These are phyloP conservation scores for Fusarium sublunatum DNA, from an alignment of 2,329 filamentous ascomycete genomes.

Conservation along the genomic window DNA sequence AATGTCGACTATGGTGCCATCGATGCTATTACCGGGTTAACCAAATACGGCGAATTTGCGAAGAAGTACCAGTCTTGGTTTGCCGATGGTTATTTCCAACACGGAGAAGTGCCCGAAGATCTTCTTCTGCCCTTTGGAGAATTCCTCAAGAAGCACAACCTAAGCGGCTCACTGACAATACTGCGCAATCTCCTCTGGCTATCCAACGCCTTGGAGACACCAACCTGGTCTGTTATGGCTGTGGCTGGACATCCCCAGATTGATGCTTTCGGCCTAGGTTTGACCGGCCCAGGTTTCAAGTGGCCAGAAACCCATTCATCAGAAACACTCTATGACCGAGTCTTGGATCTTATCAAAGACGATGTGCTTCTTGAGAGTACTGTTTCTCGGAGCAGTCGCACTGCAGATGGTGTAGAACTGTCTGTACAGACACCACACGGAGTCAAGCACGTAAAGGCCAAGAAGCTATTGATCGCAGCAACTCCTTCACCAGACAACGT, in stretches of 20 bases:
- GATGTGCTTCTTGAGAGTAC: slow-evolving; percentile 30
- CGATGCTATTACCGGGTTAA: slow-evolving; percentile 1
- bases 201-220: slow-evolving; percentile 11
- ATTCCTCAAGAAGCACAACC: slow-evolving; percentile 13
- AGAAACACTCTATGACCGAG: slow-evolving; percentile 22
- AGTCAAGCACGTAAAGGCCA: slow-evolving; percentile 25
- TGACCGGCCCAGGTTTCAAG: slow-evolving; percentile 20
- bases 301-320: slow-evolving; percentile 21
- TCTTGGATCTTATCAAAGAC: slow-evolving; percentile 8
- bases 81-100: slow-evolving; percentile 32
- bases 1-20: slow-evolving; percentile 18
- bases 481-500: slow-evolving; percentile 44
- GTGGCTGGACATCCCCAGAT: slow-evolving; percentile 27
- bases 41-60: slow-evolving; percentile 11
- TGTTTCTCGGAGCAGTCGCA: slow-evolving; percentile 12
- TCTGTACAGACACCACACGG: slow-evolving; percentile 29
- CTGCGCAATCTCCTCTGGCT: slow-evolving; percentile 25
- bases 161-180: slow-evolving; percentile 7
- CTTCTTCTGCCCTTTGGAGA: slow-evolving; percentile 30
- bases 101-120: slow-evolving; percentile 9
- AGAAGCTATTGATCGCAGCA: slow-evolving; percentile 47
- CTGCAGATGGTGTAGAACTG: neutral
- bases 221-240: slow-evolving; percentile 32
- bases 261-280: slow-evolving; percentile 10
- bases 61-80: slow-evolving; percentile 29